phyloP scores from a whole-genome alignment of 805 yeast genomes.

The Wickerhamiella sorbophila region DNA sequence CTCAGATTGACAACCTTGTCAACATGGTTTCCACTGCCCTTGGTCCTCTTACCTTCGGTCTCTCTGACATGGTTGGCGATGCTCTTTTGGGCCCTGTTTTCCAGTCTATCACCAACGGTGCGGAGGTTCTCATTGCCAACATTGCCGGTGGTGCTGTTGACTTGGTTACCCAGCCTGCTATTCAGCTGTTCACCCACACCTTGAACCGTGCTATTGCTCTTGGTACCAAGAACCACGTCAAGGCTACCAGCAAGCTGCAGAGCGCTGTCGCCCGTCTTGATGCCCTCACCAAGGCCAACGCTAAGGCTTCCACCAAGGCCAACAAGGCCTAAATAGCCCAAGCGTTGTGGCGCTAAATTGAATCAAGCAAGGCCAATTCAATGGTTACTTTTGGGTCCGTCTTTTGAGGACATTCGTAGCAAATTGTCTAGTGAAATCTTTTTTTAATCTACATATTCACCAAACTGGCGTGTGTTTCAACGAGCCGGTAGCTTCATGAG shows the following conservation, averaged over 20 bases:
- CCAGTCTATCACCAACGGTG: constrained; percentile 24
- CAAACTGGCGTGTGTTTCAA: constrained; percentile 18
- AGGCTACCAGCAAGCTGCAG: constrained; percentile 6
- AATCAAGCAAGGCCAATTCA: too few species aligned
- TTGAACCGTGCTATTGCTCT: constrained; percentile 13
- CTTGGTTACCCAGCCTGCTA: constrained; percentile 19
- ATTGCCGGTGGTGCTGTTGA: constrained; percentile 18
- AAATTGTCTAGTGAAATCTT: too few species aligned
- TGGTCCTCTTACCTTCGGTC: constrained; percentile 18
- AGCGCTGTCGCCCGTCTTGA: constrained; percentile 13
- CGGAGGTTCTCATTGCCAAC: constrained; percentile 21
- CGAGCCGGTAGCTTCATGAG: constrained; percentile 23
- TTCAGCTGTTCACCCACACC: constrained; percentile 13
- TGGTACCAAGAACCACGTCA: constrained; percentile 14
- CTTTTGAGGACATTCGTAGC: too few species aligned
- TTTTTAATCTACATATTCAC: too few species aligned
- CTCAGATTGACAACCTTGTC: constrained; percentile 23
- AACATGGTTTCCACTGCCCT: constrained; percentile 15
- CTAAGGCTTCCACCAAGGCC: too few species aligned
- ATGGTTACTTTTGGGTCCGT: too few species aligned
- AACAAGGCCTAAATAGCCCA: too few species aligned
- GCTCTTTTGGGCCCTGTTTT: constrained; percentile 18
- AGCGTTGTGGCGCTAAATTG: too few species aligned
- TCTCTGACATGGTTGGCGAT: constrained; percentile 18
- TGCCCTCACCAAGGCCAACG: constrained; percentile 5